phyloP scores from a whole-genome alignment of 179 eudicot species.

The Heliamphora pulchella region DNA sequence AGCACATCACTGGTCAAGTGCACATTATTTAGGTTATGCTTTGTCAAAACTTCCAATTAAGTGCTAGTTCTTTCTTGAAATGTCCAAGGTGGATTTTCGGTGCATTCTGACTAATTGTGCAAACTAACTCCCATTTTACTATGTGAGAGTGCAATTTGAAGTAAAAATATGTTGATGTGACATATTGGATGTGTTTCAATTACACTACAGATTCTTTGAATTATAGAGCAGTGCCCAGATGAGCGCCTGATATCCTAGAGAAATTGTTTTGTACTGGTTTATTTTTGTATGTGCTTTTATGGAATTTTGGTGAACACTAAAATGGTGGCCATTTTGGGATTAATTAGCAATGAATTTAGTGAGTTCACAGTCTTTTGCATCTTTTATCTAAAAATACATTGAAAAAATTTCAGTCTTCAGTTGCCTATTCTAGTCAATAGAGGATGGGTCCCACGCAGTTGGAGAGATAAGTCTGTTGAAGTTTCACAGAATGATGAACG shows the following conservation, averaged over 20 bases:
- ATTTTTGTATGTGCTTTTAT: background rate
- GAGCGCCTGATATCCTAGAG: background rate
- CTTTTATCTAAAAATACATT: slow-evolving; percentile 24
- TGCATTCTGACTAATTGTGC: too few relatives aligned
- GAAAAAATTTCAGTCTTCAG: slow-evolving; percentile 53
- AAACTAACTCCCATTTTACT: too few relatives aligned
- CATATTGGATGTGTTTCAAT: background rate
- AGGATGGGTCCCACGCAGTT: slow-evolving; percentile 97
- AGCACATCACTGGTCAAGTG: too few relatives aligned
- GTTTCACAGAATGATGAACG: slow-evolving; percentile 31
- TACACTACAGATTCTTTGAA: background rate
- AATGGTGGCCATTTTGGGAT: too few relatives aligned
- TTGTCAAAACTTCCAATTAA: too few relatives aligned
- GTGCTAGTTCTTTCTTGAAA: too few relatives aligned
- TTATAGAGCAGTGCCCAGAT: background rate
- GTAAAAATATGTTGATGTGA: background rate
- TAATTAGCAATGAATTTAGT: background rate
- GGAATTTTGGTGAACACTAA: background rate
- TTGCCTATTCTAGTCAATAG: slow-evolving; percentile 80
- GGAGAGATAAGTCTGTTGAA: slow-evolving; percentile 65
- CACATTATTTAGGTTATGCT: too few relatives aligned
- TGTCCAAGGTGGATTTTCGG: too few relatives aligned
- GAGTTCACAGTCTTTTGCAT: background rate
- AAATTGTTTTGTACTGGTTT: background rate
- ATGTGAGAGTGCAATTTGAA: too few relatives aligned